These are phyloP conservation scores for Acidiella bohemica DNA, from an alignment of 495 filamentous ascomycete species.

Conservation along the genomic window DNA sequence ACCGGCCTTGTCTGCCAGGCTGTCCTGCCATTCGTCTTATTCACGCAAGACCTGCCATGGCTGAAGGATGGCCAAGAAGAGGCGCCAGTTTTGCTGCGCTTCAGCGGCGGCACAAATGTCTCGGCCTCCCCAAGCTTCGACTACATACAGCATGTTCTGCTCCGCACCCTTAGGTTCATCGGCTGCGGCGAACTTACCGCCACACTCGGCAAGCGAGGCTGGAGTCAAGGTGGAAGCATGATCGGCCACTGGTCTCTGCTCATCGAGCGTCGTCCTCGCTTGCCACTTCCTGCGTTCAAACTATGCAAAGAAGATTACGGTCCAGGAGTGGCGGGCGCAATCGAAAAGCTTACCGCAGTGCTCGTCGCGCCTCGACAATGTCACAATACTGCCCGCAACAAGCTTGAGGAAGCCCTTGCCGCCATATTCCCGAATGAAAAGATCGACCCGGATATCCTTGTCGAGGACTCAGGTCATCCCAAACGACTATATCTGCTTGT, in stretches of 20 bases:
- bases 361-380: constrained; percentile 38
- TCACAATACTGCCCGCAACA: constrained; percentile 17
- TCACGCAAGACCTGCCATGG: constrained; percentile 27
- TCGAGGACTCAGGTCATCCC: no score
- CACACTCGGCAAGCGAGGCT: constrained; percentile 48
- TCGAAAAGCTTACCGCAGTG: constrained; percentile 38
- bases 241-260: constrained; percentile 48
- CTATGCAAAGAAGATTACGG: constrained; percentile 30
- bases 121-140: constrained; percentile 60
- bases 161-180: constrained; percentile 51
- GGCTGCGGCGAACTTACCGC: constrained; percentile 47
- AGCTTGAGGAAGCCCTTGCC: neutral
- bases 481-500: constrained; percentile 58
- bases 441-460: no score
- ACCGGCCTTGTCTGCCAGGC: constrained; percentile 70
- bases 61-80: neutral
- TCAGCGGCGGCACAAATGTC: constrained; percentile 69
- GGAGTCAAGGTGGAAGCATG: constrained; percentile 42
- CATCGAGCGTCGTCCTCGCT: constrained; percentile 38
- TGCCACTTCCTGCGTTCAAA: constrained; percentile 34
- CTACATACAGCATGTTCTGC: constrained; percentile 61
- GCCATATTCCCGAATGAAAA: no score
- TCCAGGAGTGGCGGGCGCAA: neutral
- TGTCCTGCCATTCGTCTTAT: constrained; percentile 62
- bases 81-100: constrained; percentile 35